Evolutionary conservation across 257 asterid species (phyloP).

Genomic region (Solanum ahanhuiri): DNA sequence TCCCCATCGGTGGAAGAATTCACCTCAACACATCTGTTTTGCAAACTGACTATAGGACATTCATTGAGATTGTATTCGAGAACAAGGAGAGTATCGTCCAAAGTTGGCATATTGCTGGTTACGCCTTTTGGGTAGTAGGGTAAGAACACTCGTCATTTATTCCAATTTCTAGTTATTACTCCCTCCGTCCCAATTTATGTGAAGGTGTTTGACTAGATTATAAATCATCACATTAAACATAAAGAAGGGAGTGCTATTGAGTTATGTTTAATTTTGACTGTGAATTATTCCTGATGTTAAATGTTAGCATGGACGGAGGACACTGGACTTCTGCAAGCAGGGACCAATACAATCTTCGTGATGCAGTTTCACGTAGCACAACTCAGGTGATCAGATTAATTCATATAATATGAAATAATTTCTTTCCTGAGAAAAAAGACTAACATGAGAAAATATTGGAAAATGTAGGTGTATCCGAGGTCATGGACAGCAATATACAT

Average conservation of each 20-base stretch:
- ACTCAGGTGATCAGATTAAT: slow-evolving; percentile 29
- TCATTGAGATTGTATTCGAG: slow-evolving; percentile 62
- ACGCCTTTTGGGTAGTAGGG: slow-evolving; percentile 90
- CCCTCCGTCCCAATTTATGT: neutral
- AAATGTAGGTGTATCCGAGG: slow-evolving; percentile 55
- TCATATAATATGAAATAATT: neutral
- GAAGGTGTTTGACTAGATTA: neutral
- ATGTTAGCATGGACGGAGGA: slow-evolving; percentile 62
- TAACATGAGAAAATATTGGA: neutral
- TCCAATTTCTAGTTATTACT: neutral
- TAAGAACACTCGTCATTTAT: slow-evolving; percentile 10
- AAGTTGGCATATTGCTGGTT: slow-evolving; percentile 79
- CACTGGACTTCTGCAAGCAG: slow-evolving; percentile 47
- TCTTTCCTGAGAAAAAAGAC: neutral
- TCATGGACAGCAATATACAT: slow-evolving; percentile 63
- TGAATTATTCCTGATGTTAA: neutral
- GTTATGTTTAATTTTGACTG: neutral
- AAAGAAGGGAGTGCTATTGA: neutral
- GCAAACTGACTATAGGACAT: slow-evolving; percentile 58
- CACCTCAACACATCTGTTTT: slow-evolving; percentile 66
- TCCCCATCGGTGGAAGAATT: slow-evolving; percentile 68
- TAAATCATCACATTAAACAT: neutral
- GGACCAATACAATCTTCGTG: slow-evolving; percentile 48
- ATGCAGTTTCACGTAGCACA: slow-evolving; percentile 53
- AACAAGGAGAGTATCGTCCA: slow-evolving; percentile 61